Evolutionary conservation across 2,329 filamentous ascomycete genomes (phyloP), one percentile per base, ranked within the genome.

Genomic region (Pseudogymnoascus sp.): DNA sequence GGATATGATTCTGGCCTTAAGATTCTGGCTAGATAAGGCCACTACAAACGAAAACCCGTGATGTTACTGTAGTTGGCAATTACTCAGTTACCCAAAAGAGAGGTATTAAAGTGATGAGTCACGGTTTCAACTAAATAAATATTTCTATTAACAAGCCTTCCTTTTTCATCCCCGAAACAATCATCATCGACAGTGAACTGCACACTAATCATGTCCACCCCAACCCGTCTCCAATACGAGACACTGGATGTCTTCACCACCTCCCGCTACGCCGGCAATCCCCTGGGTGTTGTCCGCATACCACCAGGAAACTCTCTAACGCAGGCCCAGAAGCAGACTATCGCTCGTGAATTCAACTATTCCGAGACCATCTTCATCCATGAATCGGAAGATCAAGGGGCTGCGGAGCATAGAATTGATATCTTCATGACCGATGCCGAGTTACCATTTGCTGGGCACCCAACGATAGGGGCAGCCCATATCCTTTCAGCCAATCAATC

Each of bases 311-410:
- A 73, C n/a, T 68, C 69, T 12, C 74, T 86, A 21, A 77, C 77
- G 1, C 80, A 83, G 67, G 71, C 75, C 1, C 78, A 80, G 69
- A 87, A 88, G 69, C 83, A 85, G 69, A 70, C 74, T 65, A 81
- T 88, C 64, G 83, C 85, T 45, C 76, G 78, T 62, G 85, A 88
- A 72, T 87, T 88, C 75, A 85, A 85, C 72, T 81, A 85, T 68
- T 85, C 82, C 60, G 84, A 87, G 72, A 87, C 84, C 0, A 82
- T 86, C 55, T 88, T 88, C 69, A 73, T 87, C 35, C 82, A 87
- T 73, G 68, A 72, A 4, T 64, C 69, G 7, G 61, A 66, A 28
- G 73, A 75, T 58, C 65, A 70, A 21, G 63, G 67, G 11, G 70
- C 72, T 61, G 69, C 75, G 64, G 70, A 75, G 18, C 73, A 80